phyloP scores from a whole-genome alignment of 2,329 filamentous ascomycete genomes.

The Geoglossum cookeanum region DNA sequence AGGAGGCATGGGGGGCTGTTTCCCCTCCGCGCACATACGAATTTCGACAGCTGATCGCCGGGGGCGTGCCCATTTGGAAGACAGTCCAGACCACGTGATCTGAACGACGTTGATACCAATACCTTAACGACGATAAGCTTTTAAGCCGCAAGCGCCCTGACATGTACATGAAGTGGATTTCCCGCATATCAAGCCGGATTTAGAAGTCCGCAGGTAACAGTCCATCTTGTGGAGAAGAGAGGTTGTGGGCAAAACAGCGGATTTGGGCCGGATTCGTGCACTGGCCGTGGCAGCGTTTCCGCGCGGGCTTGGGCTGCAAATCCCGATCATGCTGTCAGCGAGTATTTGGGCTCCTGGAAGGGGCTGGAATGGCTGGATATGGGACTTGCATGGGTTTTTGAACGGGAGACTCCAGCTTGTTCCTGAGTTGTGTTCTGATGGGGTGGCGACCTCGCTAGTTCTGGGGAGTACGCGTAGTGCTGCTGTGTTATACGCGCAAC shows the following conservation, averaged over 20 bases:
- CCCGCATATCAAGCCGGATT: neutral
- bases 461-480: neutral
- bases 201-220: neutral
- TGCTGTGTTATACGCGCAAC: neutral
- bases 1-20: no score
- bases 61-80: no score
- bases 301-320: neutral
- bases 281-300: neutral
- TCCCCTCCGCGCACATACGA: no score
- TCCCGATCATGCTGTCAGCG: neutral
- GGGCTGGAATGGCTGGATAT: neutral
- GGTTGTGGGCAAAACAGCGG: neutral
- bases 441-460: neutral
- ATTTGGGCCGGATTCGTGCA: neutral
- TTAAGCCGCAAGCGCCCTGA: constrained; percentile 1
- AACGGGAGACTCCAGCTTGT: neutral
- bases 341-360: neutral
- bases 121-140: neutral
- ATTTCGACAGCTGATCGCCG: no score
- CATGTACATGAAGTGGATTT: neutral
- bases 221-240: no score
- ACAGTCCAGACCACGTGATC: neutral
- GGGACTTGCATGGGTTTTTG: neutral
- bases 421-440: neutral
- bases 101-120: neutral